A percentile compares a stretch with the other conserved stretches of the same genome.
Evolutionary conservation across 495 filamentous ascomycete species (phyloP).

Genomic region (Echria macrotheca): DNA sequence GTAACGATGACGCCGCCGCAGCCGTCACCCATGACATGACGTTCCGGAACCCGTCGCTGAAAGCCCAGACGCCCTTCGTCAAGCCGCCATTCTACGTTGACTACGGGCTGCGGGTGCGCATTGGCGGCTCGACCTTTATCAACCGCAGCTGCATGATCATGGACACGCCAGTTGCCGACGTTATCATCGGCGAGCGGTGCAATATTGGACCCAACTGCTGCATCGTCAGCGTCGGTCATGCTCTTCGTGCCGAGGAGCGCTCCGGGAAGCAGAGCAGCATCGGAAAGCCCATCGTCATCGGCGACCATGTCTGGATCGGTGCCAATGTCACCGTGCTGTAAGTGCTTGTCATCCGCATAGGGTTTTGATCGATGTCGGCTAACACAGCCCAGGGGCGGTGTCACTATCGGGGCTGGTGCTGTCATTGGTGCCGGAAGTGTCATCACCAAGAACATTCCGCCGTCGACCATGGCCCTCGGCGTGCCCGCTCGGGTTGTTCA

Average conservation of each 20-base stretch:
- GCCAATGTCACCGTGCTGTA: constrained; percentile 49
- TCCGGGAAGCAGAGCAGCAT: constrained; percentile 23
- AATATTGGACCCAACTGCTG: constrained; percentile 32
- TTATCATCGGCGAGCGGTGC: constrained; percentile 30
- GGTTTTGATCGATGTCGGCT: not conserved
- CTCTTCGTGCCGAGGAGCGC: constrained; percentile 22
- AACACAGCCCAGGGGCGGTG: constrained; percentile 20
- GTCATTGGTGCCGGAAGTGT: constrained; percentile 31
- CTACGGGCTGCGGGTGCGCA: constrained; percentile 29
- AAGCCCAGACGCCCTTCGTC: constrained; percentile 29
- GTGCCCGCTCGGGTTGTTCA: constrained; percentile 20
- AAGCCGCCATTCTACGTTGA: constrained; percentile 33
- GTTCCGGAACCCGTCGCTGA: constrained; percentile 25
- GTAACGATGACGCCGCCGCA: constrained; percentile 13
- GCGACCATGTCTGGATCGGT: constrained; percentile 44
- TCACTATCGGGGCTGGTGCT: constrained; percentile 30
- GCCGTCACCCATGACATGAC: constrained; percentile 32
- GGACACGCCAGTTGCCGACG: constrained; percentile 34
- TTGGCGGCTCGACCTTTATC: constrained; percentile 32
- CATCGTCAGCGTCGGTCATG: constrained; percentile 26
- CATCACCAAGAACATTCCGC: constrained; percentile 26
- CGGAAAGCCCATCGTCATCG: constrained; percentile 30
- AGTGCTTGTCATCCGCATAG: constrained; percentile 4
- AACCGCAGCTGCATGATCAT: constrained; percentile 33
- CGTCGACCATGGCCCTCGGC: constrained; percentile 20